Conservation (phyloP, 2,329 filamentous ascomycete species). For the Claviceps sp. region DNA sequence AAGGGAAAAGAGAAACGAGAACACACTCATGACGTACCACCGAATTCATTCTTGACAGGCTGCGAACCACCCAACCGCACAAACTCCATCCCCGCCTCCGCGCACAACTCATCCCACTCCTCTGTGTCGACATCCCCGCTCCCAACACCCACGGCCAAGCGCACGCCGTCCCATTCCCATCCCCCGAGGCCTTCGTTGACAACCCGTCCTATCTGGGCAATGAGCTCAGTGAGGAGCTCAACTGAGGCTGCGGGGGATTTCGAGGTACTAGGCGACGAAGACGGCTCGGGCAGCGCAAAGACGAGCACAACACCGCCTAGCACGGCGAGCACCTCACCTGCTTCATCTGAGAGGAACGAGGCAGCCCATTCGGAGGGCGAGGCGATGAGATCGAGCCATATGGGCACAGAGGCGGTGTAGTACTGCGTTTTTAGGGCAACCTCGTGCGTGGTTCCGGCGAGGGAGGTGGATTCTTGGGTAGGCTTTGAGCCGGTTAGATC, state of each 20-base stretch:
- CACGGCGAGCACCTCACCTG: constrained; percentile 45
- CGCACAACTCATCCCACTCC: constrained; percentile 48
- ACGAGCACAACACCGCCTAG: constrained; percentile 44
- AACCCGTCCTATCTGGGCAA: constrained; percentile 40
- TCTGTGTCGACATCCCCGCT: constrained; percentile 33
- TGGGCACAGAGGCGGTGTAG: constrained; percentile 45
- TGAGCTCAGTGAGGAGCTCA: constrained; percentile 21
- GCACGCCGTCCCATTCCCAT: constrained; percentile 51
- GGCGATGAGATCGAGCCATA: constrained; percentile 53
- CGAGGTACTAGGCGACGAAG: not conserved
- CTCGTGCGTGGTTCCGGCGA: constrained; percentile 47
- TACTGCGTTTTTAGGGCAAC: constrained; percentile 44
- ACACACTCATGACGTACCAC: constrained; percentile 28
- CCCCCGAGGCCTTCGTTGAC: constrained; percentile 44
- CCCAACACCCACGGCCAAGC: constrained; percentile 44
- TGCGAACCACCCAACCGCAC: constrained; percentile 35
- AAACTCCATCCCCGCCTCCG: constrained; percentile 47
- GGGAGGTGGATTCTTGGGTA: constrained; percentile 23
- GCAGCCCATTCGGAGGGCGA: constrained; percentile 39
- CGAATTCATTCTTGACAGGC: constrained; percentile 40
- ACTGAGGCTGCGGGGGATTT: constrained; percentile 8
- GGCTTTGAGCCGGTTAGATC: constrained; percentile 38
- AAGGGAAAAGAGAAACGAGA: not conserved
- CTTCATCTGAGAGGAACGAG: constrained; percentile 47
- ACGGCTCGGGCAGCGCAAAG: constrained; percentile 16